These are phyloP conservation scores for Calendula officinalis DNA, from an alignment of 129 eudicot genomes.

Conservation along the genomic window DNA sequence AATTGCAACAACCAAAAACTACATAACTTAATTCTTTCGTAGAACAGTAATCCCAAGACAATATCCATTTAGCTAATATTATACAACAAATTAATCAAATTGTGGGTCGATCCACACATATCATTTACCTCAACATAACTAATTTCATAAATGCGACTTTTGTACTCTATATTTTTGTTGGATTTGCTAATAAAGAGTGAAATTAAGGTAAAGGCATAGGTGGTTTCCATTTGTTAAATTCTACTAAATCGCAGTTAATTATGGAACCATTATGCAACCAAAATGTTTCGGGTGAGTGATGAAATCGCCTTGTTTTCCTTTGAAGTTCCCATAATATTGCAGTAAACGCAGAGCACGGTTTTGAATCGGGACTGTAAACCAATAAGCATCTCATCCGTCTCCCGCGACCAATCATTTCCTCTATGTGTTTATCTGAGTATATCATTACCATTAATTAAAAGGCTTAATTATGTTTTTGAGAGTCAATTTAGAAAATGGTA, in stretches of 20 bases:
- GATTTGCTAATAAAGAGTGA: background rate
- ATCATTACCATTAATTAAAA: background rate
- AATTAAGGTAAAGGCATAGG: constrained; percentile 87
- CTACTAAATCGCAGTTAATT: constrained; percentile 67
- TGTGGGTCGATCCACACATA: background rate
- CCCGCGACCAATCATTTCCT: constrained; percentile 78
- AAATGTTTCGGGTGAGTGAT: constrained; percentile 87
- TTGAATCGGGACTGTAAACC: constrained; percentile 74
- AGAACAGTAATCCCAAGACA: background rate
- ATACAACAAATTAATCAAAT: background rate
- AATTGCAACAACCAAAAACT: background rate
- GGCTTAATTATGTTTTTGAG: background rate
- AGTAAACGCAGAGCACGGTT: constrained; percentile 74
- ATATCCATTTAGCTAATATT: background rate
- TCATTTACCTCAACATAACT: background rate
- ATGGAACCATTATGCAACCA: constrained; percentile 90
- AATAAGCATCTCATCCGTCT: constrained; percentile 77
- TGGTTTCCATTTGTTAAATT: constrained; percentile 74
- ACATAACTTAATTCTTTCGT: background rate
- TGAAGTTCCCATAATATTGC: constrained; percentile 94
- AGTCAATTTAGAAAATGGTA: too few species aligned
- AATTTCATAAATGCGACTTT: background rate
- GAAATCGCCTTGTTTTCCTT: constrained; percentile 80
- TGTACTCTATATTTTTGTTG: constrained; percentile 1
- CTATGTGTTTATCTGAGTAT: constrained; percentile 59